Base-by-base conservation (phyloP, 129 eudicot genomes). In the Artemisia tridentata region DNA sequence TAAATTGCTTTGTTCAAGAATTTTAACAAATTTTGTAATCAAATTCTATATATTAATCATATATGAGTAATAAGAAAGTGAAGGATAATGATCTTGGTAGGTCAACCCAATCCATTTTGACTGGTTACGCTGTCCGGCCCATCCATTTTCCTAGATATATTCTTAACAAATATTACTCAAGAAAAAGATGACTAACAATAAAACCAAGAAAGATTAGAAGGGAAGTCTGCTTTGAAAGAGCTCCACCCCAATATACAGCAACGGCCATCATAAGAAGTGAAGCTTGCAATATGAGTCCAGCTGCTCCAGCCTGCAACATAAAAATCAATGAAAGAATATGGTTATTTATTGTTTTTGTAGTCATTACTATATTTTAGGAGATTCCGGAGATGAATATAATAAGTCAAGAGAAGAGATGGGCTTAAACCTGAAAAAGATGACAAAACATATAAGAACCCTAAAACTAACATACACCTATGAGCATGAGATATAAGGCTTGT, bases 281-380 rank as follows among this genome's bases (percentile, higher is more conserved):
- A 52, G 99, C 97, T 83, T 95, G 99, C 52, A 85, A 73, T 72
- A 95, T 53, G 52, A 95, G 83, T 60, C 99, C 99, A 78, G 83
- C 93, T 31, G 99, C 99, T 59, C 99, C 99, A 81, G 99, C 99
- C 99, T 95, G 90, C 25, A 95, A 84, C 50, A 95, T 82, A 68
- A 97, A 97, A 72, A 90, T 25, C 27, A 25, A 25, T 25, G 27
- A 25, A 25, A 25, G 3, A 25, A 25, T 25, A 25, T 25, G 27
- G 3, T 25, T 25, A 25, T 25, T 25, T 25, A 25, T 25, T 25
- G 27, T 25, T 25, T 25, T 25, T 25, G 86, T 64, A 23, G 82
- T n/a, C n/a, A n/a, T 65, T 81, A 80, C 75, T 90, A 96, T 83
- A 95, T 79, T 68, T 72, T 81, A 74, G 99, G 91, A 65, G 99